phyloP scores from a whole-genome alignment of 306 rosid genomes.

The Malus orientalis region DNA sequence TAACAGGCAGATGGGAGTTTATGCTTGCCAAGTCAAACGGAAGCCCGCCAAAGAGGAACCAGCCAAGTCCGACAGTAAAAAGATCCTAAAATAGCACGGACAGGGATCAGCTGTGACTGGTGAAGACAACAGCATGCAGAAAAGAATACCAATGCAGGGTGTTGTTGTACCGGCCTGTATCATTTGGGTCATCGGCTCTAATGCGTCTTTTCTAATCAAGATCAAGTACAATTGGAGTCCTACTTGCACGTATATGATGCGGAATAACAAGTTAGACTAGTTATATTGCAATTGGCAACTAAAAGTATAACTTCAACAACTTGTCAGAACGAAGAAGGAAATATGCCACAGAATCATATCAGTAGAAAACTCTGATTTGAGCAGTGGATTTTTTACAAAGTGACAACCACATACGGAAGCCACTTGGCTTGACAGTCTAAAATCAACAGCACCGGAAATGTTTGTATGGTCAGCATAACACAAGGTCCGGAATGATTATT shows the following conservation, averaged over 20 bases:
- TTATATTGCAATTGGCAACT: not conserved
- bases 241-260: not conserved
- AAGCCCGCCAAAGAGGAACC: constrained; percentile 56
- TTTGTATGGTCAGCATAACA: not conserved
- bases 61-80: constrained; percentile 46
- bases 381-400: no score
- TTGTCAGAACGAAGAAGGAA: not conserved
- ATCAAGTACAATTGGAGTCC: not conserved
- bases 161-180: not conserved
- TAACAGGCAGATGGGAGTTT: not conserved
- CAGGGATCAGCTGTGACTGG: not conserved
- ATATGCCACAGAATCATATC: not conserved
- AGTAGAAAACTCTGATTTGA: not conserved
- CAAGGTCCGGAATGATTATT: not conserved
- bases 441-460: not conserved
- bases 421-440: not conserved
- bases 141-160: not conserved
- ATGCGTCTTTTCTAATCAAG: not conserved
- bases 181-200: not conserved
- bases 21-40: constrained; percentile 43
- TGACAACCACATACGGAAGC: not conserved
- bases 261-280: not conserved
- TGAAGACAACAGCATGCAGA: not conserved
- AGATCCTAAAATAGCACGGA: constrained; percentile 29
- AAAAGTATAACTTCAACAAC: not conserved